Conservation (phyloP, 139 green algal genomes). For the Limnomonas spitsbergensis region DNA sequence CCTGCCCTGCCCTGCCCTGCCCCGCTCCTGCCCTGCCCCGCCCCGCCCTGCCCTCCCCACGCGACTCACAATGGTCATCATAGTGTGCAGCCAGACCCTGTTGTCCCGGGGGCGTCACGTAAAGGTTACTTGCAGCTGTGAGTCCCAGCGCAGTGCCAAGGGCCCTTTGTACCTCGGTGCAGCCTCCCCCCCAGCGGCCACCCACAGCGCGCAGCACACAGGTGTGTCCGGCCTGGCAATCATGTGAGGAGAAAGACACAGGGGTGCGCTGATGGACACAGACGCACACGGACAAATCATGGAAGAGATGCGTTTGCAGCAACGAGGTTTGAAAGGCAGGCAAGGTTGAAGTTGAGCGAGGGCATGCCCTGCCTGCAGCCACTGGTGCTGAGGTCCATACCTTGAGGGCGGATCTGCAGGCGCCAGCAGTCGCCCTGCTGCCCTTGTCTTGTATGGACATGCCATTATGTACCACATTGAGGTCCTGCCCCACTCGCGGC, state of each 20-base stretch:
- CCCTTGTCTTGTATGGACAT: not conserved
- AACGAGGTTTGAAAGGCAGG: no score
- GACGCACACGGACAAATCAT: no score
- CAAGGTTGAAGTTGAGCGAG: no score
- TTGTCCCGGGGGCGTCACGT: not conserved
- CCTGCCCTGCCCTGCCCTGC: not conserved
- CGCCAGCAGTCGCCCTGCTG: not conserved
- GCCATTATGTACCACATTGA: not conserved
- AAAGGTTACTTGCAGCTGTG: not conserved
- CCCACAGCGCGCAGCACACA: not conserved
- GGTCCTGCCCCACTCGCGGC: not conserved
- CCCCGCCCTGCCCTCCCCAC: not conserved
- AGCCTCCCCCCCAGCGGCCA: not conserved
- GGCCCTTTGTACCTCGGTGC: not conserved
- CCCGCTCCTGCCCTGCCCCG: not conserved
- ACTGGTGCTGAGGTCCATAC: not conserved
- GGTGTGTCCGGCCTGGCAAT: not conserved
- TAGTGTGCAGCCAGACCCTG: constrained; percentile 1
- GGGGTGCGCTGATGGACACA: not conserved
- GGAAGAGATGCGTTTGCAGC: no score
- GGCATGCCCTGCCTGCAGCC: not conserved
- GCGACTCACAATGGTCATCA: not conserved
- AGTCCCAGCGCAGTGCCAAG: not conserved
- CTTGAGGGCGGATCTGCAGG: no score
- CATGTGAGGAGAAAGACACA: not conserved